Evolutionary conservation across 345 rosid genomes (phyloP).

Genomic region (Dipteronia sinensis): DNA sequence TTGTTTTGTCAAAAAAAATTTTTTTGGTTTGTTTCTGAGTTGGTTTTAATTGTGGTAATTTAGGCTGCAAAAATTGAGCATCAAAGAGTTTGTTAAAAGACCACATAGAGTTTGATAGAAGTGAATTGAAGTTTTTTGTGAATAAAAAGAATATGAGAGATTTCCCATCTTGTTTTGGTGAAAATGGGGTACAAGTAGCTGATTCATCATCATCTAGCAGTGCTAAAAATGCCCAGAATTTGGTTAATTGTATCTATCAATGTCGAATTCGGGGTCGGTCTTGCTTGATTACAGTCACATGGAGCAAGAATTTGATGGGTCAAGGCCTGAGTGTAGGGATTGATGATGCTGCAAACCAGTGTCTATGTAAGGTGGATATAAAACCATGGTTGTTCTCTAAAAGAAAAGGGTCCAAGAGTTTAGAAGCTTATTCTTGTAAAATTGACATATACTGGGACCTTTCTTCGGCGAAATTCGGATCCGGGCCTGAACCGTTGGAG

Average conservation of each 20-base stretch:
- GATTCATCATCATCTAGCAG: conserved; percentile 73
- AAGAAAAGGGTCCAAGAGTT: conserved; percentile 85
- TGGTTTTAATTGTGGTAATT: conserved; percentile 20
- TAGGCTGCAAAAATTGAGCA: conserved; percentile 31
- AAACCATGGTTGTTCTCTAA: conserved; percentile 95
- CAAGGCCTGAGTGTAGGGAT: conserved; percentile 74
- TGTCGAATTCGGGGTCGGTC: conserved; percentile 62
- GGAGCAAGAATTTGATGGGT: conserved; percentile 96
- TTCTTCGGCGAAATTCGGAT: conserved; percentile 77
- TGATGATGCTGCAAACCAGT: conserved; percentile 73
- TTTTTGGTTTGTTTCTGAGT: background rate
- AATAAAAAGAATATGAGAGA: conserved; percentile 69
- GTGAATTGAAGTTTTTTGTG: conserved; percentile 22
- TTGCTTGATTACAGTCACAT: conserved; percentile 73
- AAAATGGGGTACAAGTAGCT: conserved; percentile 85
- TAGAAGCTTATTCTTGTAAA: conserved; percentile 68
- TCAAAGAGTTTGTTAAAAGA: conserved; percentile 37
- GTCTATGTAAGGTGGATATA: conserved; percentile 87
- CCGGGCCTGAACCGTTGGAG: conserved; percentile 83
- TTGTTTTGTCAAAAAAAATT: conserved; percentile 14
- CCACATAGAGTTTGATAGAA: conserved; percentile 26
- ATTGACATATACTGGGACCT: conserved; percentile 88
- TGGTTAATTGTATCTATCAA: conserved; percentile 75
- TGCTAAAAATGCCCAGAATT: conserved; percentile 66
- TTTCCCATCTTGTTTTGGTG: conserved; percentile 95